A percentile compares a stretch with the other conserved stretches of the same genome.
phyloP scores from a whole-genome alignment of 345 rosid genomes.

The Camelina sativa region DNA sequence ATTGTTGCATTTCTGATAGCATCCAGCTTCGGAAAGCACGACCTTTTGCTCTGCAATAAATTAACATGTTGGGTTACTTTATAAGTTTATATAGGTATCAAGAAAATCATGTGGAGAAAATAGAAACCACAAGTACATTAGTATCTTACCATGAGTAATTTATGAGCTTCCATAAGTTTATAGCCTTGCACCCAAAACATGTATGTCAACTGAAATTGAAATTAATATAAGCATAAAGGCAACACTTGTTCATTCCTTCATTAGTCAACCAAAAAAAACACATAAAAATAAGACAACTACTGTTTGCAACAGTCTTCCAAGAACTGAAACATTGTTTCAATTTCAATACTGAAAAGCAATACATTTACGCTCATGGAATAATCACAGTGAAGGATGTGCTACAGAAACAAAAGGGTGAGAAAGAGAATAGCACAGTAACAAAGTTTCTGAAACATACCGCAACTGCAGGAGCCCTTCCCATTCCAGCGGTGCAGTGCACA shows the following conservation, averaged over 20 bases:
- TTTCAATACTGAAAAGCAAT: background rate
- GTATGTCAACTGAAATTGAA: conserved; percentile 74
- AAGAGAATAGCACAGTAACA: conserved; percentile 8
- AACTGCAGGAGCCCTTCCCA: conserved; percentile 96
- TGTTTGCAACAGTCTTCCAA: conserved; percentile 18
- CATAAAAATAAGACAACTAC: background rate
- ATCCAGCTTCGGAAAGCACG: conserved; percentile 84
- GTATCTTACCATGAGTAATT: conserved; percentile 70
- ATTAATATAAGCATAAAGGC: background rate
- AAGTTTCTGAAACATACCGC: conserved; percentile 61
- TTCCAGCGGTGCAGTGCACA: conserved; percentile 96
- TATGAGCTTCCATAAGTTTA: conserved; percentile 79
- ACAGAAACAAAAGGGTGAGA: background rate
- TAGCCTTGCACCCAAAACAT: conserved; percentile 97
- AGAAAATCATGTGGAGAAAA: conserved; percentile 4
- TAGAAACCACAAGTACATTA: conserved; percentile 26
- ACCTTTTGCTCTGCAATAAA: conserved; percentile 70
- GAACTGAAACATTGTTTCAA: conserved; percentile 12
- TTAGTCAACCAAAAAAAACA: conserved; percentile 24
- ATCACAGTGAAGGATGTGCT: background rate
- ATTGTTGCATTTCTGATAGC: conserved; percentile 92
- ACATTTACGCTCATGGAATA: background rate
- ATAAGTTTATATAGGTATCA: background rate
- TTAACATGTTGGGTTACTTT: background rate
- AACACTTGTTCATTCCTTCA: conserved; percentile 18